phyloP scores from a whole-genome alignment of 768 basidiomycete species.

The Podaxis mareebaensis region DNA sequence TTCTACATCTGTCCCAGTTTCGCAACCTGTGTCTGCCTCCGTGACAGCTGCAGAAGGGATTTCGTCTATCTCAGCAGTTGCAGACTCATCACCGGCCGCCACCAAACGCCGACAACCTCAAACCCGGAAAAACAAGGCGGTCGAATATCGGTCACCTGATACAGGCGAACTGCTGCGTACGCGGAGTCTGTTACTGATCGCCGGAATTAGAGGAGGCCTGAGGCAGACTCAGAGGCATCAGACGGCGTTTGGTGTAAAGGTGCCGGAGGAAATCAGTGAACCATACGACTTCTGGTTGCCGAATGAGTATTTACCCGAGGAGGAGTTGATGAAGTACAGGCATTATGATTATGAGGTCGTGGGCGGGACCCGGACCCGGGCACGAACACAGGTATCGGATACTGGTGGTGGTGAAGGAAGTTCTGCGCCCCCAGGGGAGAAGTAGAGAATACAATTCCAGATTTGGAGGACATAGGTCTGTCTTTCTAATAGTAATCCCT shows the following conservation, averaged over 20 bases:
- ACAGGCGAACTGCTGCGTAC: constrained; percentile 12
- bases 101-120: constrained; percentile 28
- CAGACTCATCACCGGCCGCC: background rate
- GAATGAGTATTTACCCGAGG: constrained; percentile 15
- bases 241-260: constrained; percentile 14
- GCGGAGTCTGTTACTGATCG: constrained; percentile 2
- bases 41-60: background rate
- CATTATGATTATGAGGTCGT: constrained; percentile 3
- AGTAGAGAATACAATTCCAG: background rate
- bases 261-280: constrained; percentile 12
- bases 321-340: constrained; percentile 13
- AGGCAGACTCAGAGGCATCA: constrained; percentile 14
- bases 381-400: background rate
- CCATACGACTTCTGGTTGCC: constrained; percentile 14
- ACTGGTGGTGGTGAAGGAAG: background rate
- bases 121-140: background rate
- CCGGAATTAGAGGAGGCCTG: constrained; percentile 10
- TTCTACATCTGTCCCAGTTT: background rate
- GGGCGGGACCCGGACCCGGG: background rate
- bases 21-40: background rate
- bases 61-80: background rate
- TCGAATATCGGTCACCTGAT: constrained; percentile 11
- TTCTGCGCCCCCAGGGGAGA: background rate
- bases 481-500: background rate
- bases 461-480: background rate